Percentiles rank a stretch among this genome's conserved stretches.
These are phyloP conservation scores for Onygenales sp. DNA, from an alignment of 2,329 filamentous ascomycete genomes.

Conservation along the genomic window DNA sequence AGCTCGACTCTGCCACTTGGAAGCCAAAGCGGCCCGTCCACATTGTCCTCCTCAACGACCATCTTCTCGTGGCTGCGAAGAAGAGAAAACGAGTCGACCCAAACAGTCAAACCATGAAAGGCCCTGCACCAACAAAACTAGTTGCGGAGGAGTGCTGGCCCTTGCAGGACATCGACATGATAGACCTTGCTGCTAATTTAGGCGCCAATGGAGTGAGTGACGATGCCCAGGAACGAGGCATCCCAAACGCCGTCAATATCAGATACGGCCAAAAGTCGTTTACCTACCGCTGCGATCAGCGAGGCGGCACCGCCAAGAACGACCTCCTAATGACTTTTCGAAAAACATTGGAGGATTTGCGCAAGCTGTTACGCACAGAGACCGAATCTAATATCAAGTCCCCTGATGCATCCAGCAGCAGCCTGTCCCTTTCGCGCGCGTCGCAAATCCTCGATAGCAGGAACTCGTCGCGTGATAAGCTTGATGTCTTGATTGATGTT, in stretches of 20 bases:
- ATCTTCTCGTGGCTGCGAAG: constrained; percentile 78
- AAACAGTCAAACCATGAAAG: constrained; percentile 35
- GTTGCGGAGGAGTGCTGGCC: constrained; percentile 94
- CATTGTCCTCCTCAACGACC: constrained; percentile 87
- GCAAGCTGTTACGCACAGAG: constrained; percentile 75
- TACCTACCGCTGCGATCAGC: constrained; percentile 83
- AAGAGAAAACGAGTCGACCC: constrained; percentile 85
- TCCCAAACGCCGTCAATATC: constrained; percentile 82
- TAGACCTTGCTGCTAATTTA: constrained; percentile 61
- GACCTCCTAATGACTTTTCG: constrained; percentile 79
- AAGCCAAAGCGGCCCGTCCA: constrained; percentile 84
- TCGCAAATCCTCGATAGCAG: constrained; percentile 71
- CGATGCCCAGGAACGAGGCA: constrained; percentile 46
- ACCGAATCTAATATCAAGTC: constrained; percentile 78
- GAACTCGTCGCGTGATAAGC: constrained; percentile 64
- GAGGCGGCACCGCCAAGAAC: constrained; percentile 68
- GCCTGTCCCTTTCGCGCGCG: constrained; percentile 54
- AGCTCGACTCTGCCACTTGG: constrained; percentile 95
- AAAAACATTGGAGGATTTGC: constrained; percentile 84
- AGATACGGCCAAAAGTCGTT: constrained; percentile 84
- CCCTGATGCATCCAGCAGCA: constrained; percentile 70
- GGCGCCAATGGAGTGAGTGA: constrained; percentile 27
- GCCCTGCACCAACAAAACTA: constrained; percentile 55
- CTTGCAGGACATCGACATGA: constrained; percentile 81
- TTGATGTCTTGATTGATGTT: constrained; percentile 77